phyloP scores from a whole-genome alignment of 169 alveolate species.

The Miamiensis avidus region DNA sequence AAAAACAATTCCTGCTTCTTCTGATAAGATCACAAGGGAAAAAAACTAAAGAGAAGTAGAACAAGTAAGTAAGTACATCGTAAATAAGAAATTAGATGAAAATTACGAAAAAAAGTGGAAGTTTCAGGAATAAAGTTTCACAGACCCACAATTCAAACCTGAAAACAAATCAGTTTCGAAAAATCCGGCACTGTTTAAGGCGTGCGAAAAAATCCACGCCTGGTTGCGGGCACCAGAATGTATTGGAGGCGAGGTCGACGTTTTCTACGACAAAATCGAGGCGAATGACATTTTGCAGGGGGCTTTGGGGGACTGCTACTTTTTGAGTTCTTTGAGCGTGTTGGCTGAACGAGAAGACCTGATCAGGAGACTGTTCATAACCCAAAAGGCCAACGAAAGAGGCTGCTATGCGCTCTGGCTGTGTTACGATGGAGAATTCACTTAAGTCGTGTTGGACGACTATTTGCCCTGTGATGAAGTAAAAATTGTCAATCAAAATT shows the following conservation, averaged over 20 bases:
- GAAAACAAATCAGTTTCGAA: not conserved
- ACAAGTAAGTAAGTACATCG: not conserved
- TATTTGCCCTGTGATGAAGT: constrained; percentile 64
- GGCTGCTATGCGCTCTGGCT: constrained; percentile 46
- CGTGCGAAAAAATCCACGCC: not conserved
- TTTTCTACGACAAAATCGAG: not conserved
- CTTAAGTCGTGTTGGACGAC: constrained; percentile 51
- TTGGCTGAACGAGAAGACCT: constrained; percentile 47
- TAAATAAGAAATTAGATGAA: not conserved
- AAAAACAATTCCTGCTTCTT: too few relatives aligned
- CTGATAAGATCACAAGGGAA: not conserved
- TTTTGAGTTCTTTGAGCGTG: constrained; percentile 53
- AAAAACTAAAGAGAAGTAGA: not conserved
- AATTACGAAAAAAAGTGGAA: not conserved
- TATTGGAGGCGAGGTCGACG: not conserved
- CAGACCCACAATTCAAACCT: not conserved
- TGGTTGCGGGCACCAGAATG: not conserved
- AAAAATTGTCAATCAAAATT: too few relatives aligned
- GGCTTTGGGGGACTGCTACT: constrained; percentile 55
- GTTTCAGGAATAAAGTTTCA: too few relatives aligned
- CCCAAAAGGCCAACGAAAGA: constrained; percentile 32
- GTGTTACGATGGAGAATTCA: constrained; percentile 64
- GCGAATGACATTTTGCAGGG: constrained; percentile 1
- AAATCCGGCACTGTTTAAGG: not conserved
- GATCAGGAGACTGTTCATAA: constrained; percentile 45